Conservation (phyloP, 495 filamentous ascomycete genomes). For the Daldinia grandis region DNA sequence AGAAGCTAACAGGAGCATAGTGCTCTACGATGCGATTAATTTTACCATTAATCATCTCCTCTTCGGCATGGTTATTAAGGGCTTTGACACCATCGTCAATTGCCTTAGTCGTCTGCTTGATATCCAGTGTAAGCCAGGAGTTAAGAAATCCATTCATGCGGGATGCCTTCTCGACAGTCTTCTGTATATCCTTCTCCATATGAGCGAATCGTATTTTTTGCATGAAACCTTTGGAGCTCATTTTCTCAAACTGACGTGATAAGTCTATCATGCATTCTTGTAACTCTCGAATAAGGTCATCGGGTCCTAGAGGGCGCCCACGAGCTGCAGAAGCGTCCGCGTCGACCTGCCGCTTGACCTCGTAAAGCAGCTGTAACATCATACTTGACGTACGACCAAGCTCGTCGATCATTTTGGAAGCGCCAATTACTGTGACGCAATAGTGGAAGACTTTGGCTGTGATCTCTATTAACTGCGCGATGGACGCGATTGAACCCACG, state of each 20-base stretch:
- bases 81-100: slow-evolving; percentile 33
- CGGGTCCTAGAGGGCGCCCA: slow-evolving; percentile 16
- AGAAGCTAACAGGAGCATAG: slow-evolving; percentile 38
- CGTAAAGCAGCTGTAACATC: slow-evolving; percentile 32
- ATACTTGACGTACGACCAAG: slow-evolving; percentile 28
- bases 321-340: neutral
- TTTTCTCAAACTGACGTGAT: slow-evolving; percentile 26
- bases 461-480: slow-evolving; percentile 29
- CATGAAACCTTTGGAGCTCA: slow-evolving; percentile 14
- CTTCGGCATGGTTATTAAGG: slow-evolving; percentile 21
- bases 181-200: slow-evolving; percentile 38
- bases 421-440: slow-evolving; percentile 29
- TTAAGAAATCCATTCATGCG: slow-evolving; percentile 32
- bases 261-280: slow-evolving; percentile 23
- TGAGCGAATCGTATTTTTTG: slow-evolving; percentile 23
- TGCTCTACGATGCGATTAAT: slow-evolving; percentile 36
- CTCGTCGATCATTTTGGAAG: slow-evolving; percentile 30
- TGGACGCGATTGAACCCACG: slow-evolving; percentile 35
- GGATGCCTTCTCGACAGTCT: slow-evolving; percentile 28
- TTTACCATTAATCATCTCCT: slow-evolving; percentile 23
- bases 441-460: slow-evolving; percentile 33
- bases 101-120: slow-evolving; percentile 22
- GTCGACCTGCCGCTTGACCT: slow-evolving; percentile 25
- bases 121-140: slow-evolving; percentile 36
- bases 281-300: slow-evolving; percentile 25